phyloP scores from a whole-genome alignment of 2,329 filamentous ascomycete genomes.

The Cryphonectria naterciae region DNA sequence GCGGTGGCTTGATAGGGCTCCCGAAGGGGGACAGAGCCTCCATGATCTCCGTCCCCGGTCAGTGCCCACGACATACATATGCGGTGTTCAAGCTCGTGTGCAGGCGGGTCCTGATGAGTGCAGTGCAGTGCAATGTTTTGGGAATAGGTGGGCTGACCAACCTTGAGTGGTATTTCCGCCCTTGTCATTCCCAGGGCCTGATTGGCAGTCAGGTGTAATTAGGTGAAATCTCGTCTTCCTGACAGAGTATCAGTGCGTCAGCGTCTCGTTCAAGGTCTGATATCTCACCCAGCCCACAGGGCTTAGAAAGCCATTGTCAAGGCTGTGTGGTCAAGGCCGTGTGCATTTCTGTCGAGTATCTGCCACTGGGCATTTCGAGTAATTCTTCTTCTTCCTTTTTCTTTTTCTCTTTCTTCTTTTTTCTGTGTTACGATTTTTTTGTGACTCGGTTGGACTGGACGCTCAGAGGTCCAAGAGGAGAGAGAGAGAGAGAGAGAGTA shows the following conservation, averaged over 20 bases:
- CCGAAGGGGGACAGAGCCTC: slow-evolving; percentile 26
- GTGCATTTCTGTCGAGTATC: not conserved
- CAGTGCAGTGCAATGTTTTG: slow-evolving; percentile 10
- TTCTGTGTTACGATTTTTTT: not conserved
- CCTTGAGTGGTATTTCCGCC: slow-evolving; percentile 29
- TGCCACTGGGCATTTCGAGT: not conserved
- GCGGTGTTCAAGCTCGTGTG: slow-evolving; percentile 16
- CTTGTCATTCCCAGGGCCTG: slow-evolving; percentile 29
- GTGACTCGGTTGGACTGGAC: not conserved
- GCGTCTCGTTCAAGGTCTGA: slow-evolving; percentile 9
- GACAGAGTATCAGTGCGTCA: slow-evolving; percentile 22
- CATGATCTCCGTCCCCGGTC: slow-evolving; percentile 23
- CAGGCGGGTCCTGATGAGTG: slow-evolving; percentile 11
- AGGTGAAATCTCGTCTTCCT: slow-evolving; percentile 20
- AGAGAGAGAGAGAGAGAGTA: not conserved
- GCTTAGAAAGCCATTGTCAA: not conserved
- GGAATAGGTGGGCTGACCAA: slow-evolving; percentile 25
- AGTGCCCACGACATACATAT: slow-evolving; percentile 13
- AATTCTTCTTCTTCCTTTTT: not conserved
- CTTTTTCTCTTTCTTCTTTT: no score
- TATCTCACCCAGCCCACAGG: not conserved
- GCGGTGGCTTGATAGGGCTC: slow-evolving; percentile 24
- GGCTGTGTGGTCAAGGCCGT: not conserved
- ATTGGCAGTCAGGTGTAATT: slow-evolving; percentile 24
- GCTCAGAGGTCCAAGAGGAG: not conserved